These are phyloP conservation scores for Boletus mariae DNA, from an alignment of 1,284 basidiomycete genomes.

Conservation along the genomic window DNA sequence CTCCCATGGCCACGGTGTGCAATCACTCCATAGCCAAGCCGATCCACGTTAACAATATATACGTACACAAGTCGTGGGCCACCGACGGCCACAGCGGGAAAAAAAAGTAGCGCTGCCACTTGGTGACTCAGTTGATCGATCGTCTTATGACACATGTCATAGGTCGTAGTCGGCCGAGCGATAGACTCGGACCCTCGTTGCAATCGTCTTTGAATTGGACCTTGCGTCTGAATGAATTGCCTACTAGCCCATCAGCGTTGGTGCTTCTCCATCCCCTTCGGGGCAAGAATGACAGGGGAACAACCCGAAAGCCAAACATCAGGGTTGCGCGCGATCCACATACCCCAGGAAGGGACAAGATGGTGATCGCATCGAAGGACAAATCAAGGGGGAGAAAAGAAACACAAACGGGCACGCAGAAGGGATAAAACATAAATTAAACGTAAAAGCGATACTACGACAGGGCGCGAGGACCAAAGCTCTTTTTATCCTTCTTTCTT, in stretches of 20 bases:
- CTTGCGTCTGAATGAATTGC: neutral
- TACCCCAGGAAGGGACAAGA: neutral
- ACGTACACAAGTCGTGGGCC: neutral
- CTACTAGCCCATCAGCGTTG: neutral
- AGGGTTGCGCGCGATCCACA: neutral
- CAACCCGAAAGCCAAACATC: neutral
- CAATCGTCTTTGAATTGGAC: neutral
- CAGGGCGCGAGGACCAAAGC: neutral
- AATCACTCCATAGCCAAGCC: neutral
- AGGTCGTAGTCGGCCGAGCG: neutral
- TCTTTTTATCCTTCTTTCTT: neutral
- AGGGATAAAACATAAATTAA: neutral
- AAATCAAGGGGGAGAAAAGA: neutral
- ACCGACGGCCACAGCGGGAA: neutral
- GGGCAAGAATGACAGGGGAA: neutral
- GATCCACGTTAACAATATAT: neutral
- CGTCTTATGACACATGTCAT: neutral
- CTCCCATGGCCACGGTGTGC: neutral
- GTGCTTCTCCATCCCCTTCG: neutral
- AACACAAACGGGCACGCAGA: neutral
- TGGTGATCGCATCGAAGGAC: neutral
- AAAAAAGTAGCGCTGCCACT: neutral
- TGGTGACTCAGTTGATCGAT: neutral
- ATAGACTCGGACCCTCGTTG: neutral
- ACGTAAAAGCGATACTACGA: slow-evolving; percentile 3